Evolutionary conservation across 208 protist genomes (phyloP).

Genomic region (Herpetomonas samuelpessoai): DNA sequence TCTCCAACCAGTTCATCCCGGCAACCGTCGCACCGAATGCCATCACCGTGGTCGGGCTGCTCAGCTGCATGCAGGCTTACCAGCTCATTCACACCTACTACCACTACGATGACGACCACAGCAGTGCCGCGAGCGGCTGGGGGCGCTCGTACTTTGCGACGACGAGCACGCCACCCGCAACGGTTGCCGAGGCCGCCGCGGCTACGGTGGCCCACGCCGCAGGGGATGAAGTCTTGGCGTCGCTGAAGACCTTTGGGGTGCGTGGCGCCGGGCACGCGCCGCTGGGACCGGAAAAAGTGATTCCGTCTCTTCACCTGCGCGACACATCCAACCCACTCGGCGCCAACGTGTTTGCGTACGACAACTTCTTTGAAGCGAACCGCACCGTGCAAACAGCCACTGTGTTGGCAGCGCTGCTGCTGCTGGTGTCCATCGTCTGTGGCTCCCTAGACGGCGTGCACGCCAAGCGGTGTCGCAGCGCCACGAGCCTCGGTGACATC

Average conservation of each 20-base stretch:
- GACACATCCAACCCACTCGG: neutral
- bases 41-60: conserved; percentile 78
- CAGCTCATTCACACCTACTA: conserved; percentile 84
- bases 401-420: conserved; percentile 54
- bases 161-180: neutral
- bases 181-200: neutral
- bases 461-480: conserved; percentile 67
- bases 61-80: conserved; percentile 83
- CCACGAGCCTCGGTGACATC: conserved; percentile 85
- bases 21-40: conserved; percentile 91
- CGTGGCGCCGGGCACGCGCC: conserved; percentile 37
- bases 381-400: conserved; percentile 55
- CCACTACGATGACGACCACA: conserved; percentile 15
- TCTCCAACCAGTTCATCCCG: conserved; percentile 55
- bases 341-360: conserved; percentile 13
- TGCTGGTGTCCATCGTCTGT: conserved; percentile 64
- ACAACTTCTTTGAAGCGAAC: conserved; percentile 47
- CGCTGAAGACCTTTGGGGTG: conserved; percentile 35
- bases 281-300: conserved; percentile 12
- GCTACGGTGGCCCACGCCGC: neutral
- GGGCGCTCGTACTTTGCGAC: neutral
- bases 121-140: neutral
- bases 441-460: conserved; percentile 82
- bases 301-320: neutral
- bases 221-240: conserved; percentile 20